Evolutionary conservation across 805 yeast genomes (phyloP), one percentile per base, ranked within the genome.

Genomic region (Nakazawaea anatomiae): DNA sequence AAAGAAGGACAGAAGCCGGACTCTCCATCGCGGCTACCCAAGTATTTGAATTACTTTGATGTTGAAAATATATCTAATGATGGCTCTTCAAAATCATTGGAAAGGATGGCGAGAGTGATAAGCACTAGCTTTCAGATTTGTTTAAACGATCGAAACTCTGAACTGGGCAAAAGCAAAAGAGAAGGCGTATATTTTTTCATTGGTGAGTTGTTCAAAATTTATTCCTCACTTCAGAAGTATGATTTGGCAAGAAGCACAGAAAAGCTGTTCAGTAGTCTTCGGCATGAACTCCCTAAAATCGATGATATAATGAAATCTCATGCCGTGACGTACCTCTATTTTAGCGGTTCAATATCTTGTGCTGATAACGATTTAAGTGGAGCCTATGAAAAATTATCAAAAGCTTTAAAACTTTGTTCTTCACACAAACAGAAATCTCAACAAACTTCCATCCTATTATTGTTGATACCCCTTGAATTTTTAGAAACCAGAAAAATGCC

Each of bases 81-180:
- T 40, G 48, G 48, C 27, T n/a, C 14, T 25, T 30, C 42, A 12
- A 27, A 38, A 8, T 39, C 42, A 34, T 52, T 54, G 43, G 72
- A 60, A 52, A 52, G 53, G 50, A 53, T 62, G 39, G 66, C 65
- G 4, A 61, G 61, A 41, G 60, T 58, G 2, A 73, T 89, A 50
- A 89, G 89, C 64, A 75, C 81, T 53, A 78, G 91, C 6, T 86
- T 89, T 68, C 87, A 85, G 52, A 62, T 86, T 4, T 87, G 96
- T 55, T 70, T 90, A 42, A 87, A 87, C 55, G 97, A 90, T 65
- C 76, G 91, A 52, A 82, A 81, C 54, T 76, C 79, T n/a, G 77
- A 76, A 30, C 45, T 64, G 25, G 47, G 44, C 0, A 58, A 59
- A 11, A 79, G 85, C 54, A 85, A 87, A 60, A 75, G 83, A 58